Evolutionary conservation across 2,329 filamentous ascomycete species (phyloP).

Genomic region (Phaeoacremonium minimum): DNA sequence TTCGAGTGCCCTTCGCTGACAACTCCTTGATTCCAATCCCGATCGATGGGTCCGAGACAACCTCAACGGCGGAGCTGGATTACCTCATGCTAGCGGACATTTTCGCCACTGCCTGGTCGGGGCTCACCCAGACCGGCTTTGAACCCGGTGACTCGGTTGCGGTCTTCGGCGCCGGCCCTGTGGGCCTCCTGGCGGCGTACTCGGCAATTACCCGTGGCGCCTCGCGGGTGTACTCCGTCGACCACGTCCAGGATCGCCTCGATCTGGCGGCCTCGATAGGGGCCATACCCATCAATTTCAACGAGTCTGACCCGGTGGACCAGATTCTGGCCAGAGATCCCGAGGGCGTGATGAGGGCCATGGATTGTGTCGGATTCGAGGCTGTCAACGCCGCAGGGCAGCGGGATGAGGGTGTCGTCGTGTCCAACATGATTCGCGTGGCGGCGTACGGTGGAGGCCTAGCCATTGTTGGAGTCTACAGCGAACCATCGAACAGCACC

Average conservation of each 20-base stretch:
- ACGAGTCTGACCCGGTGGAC: conserved; percentile 52
- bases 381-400: conserved; percentile 36
- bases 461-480: conserved; percentile 52
- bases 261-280: conserved; percentile 58
- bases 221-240: conserved; percentile 57
- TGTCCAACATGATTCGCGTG: conserved; percentile 60
- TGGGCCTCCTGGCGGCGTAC: conserved; percentile 64
- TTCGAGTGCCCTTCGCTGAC: conserved; percentile 62
- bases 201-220: conserved; percentile 57
- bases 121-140: conserved; percentile 53
- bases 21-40: conserved; percentile 44
- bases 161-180: conserved; percentile 60
- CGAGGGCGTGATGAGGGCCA: conserved; percentile 58
- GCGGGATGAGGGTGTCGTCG: conserved; percentile 35
- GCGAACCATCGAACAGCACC: not conserved
- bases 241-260: conserved; percentile 56
- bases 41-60: not conserved
- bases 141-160: conserved; percentile 57
- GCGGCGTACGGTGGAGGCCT: conserved; percentile 58
- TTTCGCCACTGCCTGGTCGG: conserved; percentile 43
- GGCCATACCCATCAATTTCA: conserved; percentile 57
- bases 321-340: conserved; percentile 49
- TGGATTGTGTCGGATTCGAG: conserved; percentile 65
- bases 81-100: not conserved
- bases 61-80: not conserved